Percentiles rank a stretch among this genome's conserved stretches.
Conservation (phyloP, 2,329 filamentous ascomycete species). For the Verticillium longisporum region DNA sequence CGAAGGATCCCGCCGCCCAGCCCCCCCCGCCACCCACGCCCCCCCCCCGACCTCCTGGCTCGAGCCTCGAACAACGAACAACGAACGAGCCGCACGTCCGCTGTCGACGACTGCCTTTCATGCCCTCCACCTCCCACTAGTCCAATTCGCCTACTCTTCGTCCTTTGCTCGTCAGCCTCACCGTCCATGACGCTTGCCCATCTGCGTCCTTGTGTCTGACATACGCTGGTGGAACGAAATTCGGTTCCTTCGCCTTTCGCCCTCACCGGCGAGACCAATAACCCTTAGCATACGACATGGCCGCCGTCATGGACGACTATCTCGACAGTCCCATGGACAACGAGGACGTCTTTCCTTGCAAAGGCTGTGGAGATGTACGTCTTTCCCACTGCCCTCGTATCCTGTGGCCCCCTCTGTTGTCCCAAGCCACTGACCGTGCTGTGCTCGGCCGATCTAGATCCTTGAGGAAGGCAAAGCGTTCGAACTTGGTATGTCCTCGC, state of each 20-base stretch:
- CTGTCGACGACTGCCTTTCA: not conserved
- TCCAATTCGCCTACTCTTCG: not conserved
- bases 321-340: constrained; percentile 62
- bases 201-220: not conserved
- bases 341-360: constrained; percentile 84
- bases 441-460: constrained; percentile 51
- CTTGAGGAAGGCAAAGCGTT: constrained; percentile 98
- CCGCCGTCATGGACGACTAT: constrained; percentile 52
- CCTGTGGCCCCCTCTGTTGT: not conserved
- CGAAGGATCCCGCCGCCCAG: not conserved
- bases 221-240: not conserved
- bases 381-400: not conserved
- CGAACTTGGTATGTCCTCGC: constrained; percentile 67
- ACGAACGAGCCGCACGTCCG: not conserved
- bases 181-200: constrained; percentile 7
- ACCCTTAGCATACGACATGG: constrained; percentile 25
- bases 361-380: constrained; percentile 83
- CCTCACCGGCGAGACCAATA: constrained; percentile 3
- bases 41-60: not conserved
- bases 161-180: not conserved
- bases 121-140: constrained; percentile 3
- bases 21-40: not conserved
- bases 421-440: not conserved
- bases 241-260: not conserved
- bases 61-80: not conserved